Percentiles rank a stretch among this genome's conserved stretches.
Conservation (phyloP, 768 basidiomycete genomes). For the Punctularia strigosozonata region DNA sequence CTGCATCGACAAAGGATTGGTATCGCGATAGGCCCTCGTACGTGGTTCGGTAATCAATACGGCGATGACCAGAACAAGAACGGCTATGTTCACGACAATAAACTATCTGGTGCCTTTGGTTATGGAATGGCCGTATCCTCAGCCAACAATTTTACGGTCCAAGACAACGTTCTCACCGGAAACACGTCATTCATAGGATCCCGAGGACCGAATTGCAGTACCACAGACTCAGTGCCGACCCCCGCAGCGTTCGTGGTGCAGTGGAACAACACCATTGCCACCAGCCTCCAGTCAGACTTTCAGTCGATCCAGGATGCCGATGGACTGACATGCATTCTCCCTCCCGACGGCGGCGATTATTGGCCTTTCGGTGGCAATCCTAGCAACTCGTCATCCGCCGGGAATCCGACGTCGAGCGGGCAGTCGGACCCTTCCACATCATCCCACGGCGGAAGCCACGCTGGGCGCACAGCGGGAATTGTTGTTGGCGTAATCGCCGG, state of each 20-base stretch:
- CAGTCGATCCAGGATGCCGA: constrained; percentile 38
- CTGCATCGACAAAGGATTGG: constrained; percentile 39
- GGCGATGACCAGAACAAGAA: constrained; percentile 40
- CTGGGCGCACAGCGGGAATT: constrained; percentile 33
- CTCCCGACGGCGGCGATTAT: constrained; percentile 54
- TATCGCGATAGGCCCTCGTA: constrained; percentile 68
- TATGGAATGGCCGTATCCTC: constrained; percentile 61
- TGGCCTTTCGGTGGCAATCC: constrained; percentile 63
- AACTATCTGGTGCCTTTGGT: constrained; percentile 55
- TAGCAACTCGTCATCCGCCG: constrained; percentile 2
- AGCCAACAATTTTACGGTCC: constrained; percentile 54
- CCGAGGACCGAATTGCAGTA: constrained; percentile 53
- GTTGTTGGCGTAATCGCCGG: constrained; percentile 39
- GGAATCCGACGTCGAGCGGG: constrained; percentile 14
- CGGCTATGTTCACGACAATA: constrained; percentile 48
- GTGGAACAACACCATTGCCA: constrained; percentile 24
- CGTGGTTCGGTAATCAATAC: constrained; percentile 58
- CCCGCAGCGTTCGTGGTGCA: constrained; percentile 54
- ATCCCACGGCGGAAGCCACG: constrained; percentile 14
- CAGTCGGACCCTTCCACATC: constrained; percentile 9
- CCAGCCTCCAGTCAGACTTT: constrained; percentile 43
- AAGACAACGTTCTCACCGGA: constrained; percentile 46
- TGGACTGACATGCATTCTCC: constrained; percentile 52
- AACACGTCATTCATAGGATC: constrained; percentile 70
- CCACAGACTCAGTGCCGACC: constrained; percentile 32